Evolutionary conservation across 2,329 filamentous ascomycete genomes (phyloP).

Genomic region (Colletotrichum liaoningense): DNA sequence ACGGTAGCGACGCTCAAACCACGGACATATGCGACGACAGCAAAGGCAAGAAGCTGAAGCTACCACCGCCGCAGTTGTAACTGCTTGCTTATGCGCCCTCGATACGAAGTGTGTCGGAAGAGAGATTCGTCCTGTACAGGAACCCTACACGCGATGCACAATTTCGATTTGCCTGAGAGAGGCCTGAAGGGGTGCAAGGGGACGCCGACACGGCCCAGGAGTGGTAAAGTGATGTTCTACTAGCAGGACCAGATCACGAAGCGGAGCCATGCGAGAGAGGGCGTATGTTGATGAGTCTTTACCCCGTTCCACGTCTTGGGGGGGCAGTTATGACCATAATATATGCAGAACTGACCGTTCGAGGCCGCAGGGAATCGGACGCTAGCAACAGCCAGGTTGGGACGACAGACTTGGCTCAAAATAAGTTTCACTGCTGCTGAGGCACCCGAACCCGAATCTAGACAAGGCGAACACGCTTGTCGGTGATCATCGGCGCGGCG

Average conservation of each 20-base stretch:
- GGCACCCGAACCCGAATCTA: not conserved
- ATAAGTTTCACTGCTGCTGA: not conserved
- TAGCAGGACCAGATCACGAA: not conserved
- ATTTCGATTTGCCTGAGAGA: not conserved
- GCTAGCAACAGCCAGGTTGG: not conserved
- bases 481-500: not conserved
- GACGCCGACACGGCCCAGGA: not conserved
- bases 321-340: not conserved
- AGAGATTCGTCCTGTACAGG: not conserved
- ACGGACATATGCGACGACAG: not conserved
- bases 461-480: not conserved
- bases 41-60: not conserved
- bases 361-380: not conserved
- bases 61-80: not conserved
- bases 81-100: not conserved
- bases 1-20: too few relatives aligned
- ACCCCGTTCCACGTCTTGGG: not conserved
- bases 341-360: not conserved
- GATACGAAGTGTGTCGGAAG: not conserved
- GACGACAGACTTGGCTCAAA: not conserved
- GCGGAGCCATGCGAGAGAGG: not conserved
- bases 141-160: not conserved
- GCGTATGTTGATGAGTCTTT: not conserved
- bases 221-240: not conserved
- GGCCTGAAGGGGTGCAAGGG: not conserved